Base-by-base conservation (phyloP, 768 basidiomycete species). In the Tephrocybe sp. region DNA sequence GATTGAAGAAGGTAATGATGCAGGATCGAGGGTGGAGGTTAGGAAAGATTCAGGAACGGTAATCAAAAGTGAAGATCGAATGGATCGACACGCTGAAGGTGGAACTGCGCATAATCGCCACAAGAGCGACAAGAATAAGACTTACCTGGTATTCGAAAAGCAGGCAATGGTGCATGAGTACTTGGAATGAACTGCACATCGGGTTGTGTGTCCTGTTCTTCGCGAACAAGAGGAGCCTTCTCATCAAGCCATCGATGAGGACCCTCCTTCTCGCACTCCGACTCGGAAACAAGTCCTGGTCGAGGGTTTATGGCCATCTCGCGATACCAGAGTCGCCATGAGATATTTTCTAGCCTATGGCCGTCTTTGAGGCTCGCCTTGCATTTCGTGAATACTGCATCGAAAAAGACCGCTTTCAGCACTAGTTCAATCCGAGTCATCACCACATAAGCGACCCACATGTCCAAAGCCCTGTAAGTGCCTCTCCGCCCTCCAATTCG, bases 271-370 rank as follows among this genome's bases (percentile, higher is more conserved):
- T 49, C 50, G 30, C 57, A 56, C 56, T 65, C 68, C 55, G 25
- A 70, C 17, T 41, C 51, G 44, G 51, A 40, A 11, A 24, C 21
- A 9, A 15, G 38, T 23, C 32, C 38, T 21, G 12, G 37, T 20
- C 30, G 33, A 33, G 38, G 21, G n/a, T 21, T 20, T 14, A 37
- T 32, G 45, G 75, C 65, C 61, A 87, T 72, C 55, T 88, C 81
- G 56, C 83, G 79, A 64, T 87, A 81, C 86, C 90, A 90, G 7
- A 94, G 71, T 46, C 92, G 74, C 92, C 92, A 95, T 3, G 88
- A 84, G 48, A 94, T 85, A 62, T 95, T 93, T 70, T 94, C 92
- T 24, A 93, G 77, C 24, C 92, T 71, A 5, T 74, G 77, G n/a
- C 93, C 93, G 59, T 93, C 86, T 59, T 86, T 79, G 3, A 94